phyloP scores from a whole-genome alignment of 176 grass and related monocot species.

The Carex scoparia region DNA sequence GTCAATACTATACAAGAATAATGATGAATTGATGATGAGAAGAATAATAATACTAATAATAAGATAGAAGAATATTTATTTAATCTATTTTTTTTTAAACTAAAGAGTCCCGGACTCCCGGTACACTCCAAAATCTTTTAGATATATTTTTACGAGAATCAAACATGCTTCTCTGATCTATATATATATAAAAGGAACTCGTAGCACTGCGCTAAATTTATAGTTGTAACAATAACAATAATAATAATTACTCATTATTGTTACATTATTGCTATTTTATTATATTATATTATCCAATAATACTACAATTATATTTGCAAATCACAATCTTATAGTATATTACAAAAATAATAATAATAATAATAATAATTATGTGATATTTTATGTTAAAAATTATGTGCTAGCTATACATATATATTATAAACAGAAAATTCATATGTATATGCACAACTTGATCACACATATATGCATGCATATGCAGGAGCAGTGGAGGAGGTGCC shows the following conservation, averaged over 20 bases:
- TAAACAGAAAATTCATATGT: background rate
- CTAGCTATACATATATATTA: background rate
- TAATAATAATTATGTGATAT: background rate
- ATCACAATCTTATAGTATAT: background rate
- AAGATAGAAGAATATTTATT: no score
- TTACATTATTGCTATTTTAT: background rate
- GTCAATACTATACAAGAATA: background rate
- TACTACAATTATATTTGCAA: background rate
- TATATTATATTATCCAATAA: background rate
- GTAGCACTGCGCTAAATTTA: no score
- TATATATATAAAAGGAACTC: no score
- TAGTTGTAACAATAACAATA: background rate
- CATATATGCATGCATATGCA: slow-evolving; percentile 46
- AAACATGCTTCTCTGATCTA: no score
- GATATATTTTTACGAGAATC: no score
- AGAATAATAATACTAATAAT: background rate
- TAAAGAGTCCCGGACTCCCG: no score
- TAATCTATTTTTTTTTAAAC: no score
- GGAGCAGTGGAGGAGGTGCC: slow-evolving; percentile 39
- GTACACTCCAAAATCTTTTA: no score
- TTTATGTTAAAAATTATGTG: background rate
- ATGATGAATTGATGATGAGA: background rate
- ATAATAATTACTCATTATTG: background rate
- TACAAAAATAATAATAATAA: no score
- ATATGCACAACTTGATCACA: background rate